A percentile compares a stretch with the other conserved stretches of the same genome.
These are phyloP conservation scores for Eruca vesicaria DNA, from an alignment of 441 rosid species.

Conservation along the genomic window DNA sequence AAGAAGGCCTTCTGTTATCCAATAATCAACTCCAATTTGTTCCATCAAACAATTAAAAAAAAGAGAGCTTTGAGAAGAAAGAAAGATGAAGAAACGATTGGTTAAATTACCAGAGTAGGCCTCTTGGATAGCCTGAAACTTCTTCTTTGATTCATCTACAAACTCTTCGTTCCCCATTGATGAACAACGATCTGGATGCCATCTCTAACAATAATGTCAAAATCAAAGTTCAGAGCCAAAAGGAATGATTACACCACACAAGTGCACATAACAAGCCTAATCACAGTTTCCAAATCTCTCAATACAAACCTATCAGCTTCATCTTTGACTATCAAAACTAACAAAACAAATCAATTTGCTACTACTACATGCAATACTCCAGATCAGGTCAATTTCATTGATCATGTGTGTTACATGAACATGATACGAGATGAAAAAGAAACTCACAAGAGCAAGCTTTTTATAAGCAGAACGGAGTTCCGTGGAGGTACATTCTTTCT, in stretches of 20 bases:
- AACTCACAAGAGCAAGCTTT: constrained; percentile 82
- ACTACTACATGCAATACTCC: background rate
- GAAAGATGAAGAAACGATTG: background rate
- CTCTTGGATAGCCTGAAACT: constrained; percentile 77
- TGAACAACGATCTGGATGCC: constrained; percentile 97
- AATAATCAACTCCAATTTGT: constrained; percentile 10
- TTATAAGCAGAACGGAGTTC: constrained; percentile 84
- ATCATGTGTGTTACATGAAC: background rate
- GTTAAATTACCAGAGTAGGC: constrained; percentile 77
- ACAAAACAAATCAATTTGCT: background rate
- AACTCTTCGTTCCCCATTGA: constrained; percentile 57
- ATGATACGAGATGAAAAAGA: background rate
- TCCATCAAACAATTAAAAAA: background rate
- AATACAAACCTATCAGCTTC: too few species aligned
- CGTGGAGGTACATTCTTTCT: constrained; percentile 61
- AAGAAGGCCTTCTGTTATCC: background rate
- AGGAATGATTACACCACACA: background rate
- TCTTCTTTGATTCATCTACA: constrained; percentile 81
- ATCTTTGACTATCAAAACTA: too few species aligned
- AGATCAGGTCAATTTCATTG: background rate
- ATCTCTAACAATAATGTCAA: constrained; percentile 48
- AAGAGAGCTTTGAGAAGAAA: background rate
- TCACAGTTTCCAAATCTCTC: too few species aligned
- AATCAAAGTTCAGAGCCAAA: background rate
- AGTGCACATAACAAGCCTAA: background rate